Evolutionary conservation across 352 stramenopile genomes (phyloP).

Genomic region (Globisporangium acanthophoron): DNA sequence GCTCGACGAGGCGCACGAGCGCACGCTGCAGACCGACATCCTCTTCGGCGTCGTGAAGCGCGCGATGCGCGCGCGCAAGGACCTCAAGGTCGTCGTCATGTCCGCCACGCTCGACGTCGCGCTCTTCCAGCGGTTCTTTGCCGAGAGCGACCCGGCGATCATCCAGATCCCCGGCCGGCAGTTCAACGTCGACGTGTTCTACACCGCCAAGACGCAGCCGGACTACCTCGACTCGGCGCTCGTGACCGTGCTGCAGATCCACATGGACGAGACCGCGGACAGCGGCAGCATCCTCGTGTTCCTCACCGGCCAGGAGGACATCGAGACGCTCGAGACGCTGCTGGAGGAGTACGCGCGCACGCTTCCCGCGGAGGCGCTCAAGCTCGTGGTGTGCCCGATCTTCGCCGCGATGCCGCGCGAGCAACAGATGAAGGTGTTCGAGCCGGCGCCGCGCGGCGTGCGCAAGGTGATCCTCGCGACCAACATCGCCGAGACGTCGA

Average conservation of each 20-base stretch:
- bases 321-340: conserved; percentile 87
- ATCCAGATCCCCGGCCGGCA: conserved; percentile 85
- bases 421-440: conserved; percentile 94
- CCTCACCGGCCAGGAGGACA: conserved; percentile 95
- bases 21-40: conserved; percentile 89
- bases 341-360: conserved; percentile 79
- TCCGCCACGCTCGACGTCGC: conserved; percentile 96
- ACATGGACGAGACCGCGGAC: conserved; percentile 64
- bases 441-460: conserved; percentile 60
- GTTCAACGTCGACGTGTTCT: conserved; percentile 90
- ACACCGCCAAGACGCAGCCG: conserved; percentile 79
- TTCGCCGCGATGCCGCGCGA: conserved; percentile 94
- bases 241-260: conserved; percentile 88
- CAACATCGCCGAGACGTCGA: conserved; percentile 97
- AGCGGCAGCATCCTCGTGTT: conserved; percentile 94
- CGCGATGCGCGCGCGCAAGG: conserved; percentile 67
- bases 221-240: conserved; percentile 90
- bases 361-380: conserved; percentile 58
- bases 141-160: conserved; percentile 69
- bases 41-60: conserved; percentile 86
- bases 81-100: conserved; percentile 97
- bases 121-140: conserved; percentile 94
- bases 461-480: conserved; percentile 94
- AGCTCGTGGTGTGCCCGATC: conserved; percentile 92
- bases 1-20: conserved; percentile 85